Evolutionary conservation across 225 moss, liverwort and hornwort species (phyloP).

Genomic region (Neckera pumila): DNA sequence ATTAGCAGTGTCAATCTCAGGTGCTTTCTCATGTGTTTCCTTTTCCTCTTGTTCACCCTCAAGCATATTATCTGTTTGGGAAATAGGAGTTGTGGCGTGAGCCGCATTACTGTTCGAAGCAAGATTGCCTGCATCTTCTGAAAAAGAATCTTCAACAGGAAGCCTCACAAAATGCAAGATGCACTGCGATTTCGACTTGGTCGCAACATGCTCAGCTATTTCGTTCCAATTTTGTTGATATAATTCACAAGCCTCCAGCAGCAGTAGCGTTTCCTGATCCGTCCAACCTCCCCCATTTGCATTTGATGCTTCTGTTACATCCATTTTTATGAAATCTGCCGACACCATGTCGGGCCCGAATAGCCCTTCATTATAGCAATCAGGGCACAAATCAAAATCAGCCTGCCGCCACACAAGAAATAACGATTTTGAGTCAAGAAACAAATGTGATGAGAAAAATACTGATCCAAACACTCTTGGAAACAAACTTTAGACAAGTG

Average conservation of each 20-base stretch:
- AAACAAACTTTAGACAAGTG: not conserved
- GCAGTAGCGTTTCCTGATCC: constrained; percentile 91
- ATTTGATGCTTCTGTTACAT: constrained; percentile 80
- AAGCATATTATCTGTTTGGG: constrained; percentile 9
- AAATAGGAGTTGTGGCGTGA: constrained; percentile 18
- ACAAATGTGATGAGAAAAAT: not conserved
- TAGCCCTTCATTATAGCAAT: constrained; percentile 76
- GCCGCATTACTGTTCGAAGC: constrained; percentile 17
- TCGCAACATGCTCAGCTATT: constrained; percentile 97
- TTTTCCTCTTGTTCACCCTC: constrained; percentile 24
- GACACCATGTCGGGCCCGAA: constrained; percentile 80
- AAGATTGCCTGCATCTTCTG: constrained; percentile 54
- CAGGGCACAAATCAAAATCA: constrained; percentile 96
- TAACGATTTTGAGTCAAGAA: not conserved
- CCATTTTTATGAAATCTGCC: constrained; percentile 93
- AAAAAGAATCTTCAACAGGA: constrained; percentile 89
- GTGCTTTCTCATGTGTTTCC: constrained; percentile 11
- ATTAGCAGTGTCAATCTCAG: constrained; percentile 18
- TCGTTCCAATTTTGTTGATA: constrained; percentile 98
- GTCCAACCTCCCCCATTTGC: constrained; percentile 96
- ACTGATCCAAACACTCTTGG: not conserved
- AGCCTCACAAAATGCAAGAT: constrained; percentile 87
- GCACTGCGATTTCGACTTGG: constrained; percentile 94
- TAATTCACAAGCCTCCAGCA: constrained; percentile 89
- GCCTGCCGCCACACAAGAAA: constrained; percentile 55